Conservation (phyloP, 768 basidiomycete genomes). For the Rhodotorula toruloides region DNA sequence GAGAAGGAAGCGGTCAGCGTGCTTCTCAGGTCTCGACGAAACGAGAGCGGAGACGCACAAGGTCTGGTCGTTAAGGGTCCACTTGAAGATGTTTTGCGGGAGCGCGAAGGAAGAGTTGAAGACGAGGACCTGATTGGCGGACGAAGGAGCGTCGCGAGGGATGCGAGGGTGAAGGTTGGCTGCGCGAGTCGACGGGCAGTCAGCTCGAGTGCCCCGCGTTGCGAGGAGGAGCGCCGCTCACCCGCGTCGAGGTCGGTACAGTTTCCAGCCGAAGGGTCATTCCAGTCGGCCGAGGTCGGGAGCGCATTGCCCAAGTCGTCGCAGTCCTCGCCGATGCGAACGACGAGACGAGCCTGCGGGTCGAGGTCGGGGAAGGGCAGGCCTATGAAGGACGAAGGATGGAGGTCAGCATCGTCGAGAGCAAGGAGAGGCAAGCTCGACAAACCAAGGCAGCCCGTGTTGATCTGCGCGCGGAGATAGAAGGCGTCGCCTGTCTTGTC, state of each 20-base stretch:
- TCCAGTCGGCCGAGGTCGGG: slow-evolving; percentile 11
- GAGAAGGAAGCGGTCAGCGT: neutral
- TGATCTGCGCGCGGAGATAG: slow-evolving; percentile 14
- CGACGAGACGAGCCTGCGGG: slow-evolving; percentile 3
- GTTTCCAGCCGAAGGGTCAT: neutral
- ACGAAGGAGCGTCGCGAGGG: neutral
- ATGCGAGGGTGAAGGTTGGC: neutral
- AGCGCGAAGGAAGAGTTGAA: slow-evolving; percentile 1
- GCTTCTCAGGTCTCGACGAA: no score
- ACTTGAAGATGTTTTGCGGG: neutral
- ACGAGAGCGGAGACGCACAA: no score
- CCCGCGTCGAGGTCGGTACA: slow-evolving; percentile 15
- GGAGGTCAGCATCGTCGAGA: neutral
- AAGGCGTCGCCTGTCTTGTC: slow-evolving; percentile 35
- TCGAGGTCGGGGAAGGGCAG: slow-evolving; percentile 11
- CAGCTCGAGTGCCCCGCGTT: no score
- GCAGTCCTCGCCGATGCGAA: slow-evolving; percentile 3
- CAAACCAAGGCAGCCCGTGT: slow-evolving; percentile 21
- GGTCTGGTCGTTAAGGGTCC: slow-evolving; percentile 14
- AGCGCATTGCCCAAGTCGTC: neutral
- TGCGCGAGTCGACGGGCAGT: neutral
- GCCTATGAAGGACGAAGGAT: neutral
- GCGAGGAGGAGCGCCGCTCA: no score
- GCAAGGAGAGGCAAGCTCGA: no score
- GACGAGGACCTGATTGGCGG: neutral